phyloP scores from a whole-genome alignment of 352 stramenopile genomes.

The Proteromonas lacertae region DNA sequence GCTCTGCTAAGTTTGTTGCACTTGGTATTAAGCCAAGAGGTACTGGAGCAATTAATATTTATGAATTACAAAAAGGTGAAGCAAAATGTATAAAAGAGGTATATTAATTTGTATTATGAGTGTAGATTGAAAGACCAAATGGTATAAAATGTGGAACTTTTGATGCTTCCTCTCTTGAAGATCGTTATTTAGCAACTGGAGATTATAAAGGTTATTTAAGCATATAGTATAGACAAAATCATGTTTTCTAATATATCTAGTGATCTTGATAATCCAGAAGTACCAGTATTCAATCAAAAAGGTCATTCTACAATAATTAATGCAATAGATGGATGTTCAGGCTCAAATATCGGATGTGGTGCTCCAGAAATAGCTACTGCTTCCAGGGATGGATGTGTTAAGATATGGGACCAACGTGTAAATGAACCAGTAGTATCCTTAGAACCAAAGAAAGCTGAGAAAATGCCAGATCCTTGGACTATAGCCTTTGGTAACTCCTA shows the following conservation, averaged over 20 bases:
- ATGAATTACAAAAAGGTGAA: no score
- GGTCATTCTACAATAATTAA: constrained; percentile 70
- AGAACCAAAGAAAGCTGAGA: constrained; percentile 32
- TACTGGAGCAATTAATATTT: constrained; percentile 38
- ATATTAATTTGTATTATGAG: no score
- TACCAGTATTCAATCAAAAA: constrained; percentile 39
- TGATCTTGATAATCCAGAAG: constrained; percentile 7
- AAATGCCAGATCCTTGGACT: constrained; percentile 60
- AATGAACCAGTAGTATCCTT: constrained; percentile 52
- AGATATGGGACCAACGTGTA: constrained; percentile 69
- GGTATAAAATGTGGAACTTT: constrained; percentile 83
- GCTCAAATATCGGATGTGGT: constrained; percentile 36
- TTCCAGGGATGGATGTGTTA: constrained; percentile 59
- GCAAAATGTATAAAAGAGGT: no score
- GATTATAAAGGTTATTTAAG: no score
- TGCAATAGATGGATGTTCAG: constrained; percentile 62
- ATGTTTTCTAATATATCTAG: not conserved
- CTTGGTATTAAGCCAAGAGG: constrained; percentile 60
- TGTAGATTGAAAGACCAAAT: constrained; percentile 33
- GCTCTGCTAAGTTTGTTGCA: constrained; percentile 51
- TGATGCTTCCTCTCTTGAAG: constrained; percentile 42
- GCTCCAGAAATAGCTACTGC: constrained; percentile 67
- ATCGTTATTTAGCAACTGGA: constrained; percentile 37
- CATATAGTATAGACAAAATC: no score
- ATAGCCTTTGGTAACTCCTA: constrained; percentile 73